Evolutionary conservation across 1,284 basidiomycete species (phyloP).

Genomic region (Meripilus lineatus): DNA sequence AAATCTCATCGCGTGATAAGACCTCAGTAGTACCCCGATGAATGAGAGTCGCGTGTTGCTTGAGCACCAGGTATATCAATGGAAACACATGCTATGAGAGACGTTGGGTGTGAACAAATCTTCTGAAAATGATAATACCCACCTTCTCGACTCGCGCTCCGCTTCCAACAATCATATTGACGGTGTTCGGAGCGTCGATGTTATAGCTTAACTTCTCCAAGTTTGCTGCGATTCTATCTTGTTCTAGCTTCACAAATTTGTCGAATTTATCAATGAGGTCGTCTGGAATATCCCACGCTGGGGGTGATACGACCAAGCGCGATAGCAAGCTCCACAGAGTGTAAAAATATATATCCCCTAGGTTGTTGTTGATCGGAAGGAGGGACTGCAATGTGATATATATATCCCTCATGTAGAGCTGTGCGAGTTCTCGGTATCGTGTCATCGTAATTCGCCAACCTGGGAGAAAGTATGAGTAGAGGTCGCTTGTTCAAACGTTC

Average conservation of each 20-base stretch:
- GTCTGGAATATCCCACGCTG: background rate
- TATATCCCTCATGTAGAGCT: slow-evolving; percentile 17
- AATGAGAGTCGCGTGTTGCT: slow-evolving; percentile 21
- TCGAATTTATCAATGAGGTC: slow-evolving; percentile 14
- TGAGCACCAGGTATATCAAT: slow-evolving; percentile 20
- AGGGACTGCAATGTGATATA: slow-evolving; percentile 10
- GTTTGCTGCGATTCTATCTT: slow-evolving; percentile 16
- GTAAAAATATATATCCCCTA: slow-evolving; percentile 13
- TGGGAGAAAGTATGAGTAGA: no score
- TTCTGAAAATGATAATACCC: no score
- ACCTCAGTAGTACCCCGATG: slow-evolving; percentile 11
- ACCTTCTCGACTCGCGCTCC: slow-evolving; percentile 13
- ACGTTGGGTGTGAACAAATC: slow-evolving; percentile 9
- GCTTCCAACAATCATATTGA: no score
- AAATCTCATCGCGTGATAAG: no score
- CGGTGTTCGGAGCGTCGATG: slow-evolving; percentile 21
- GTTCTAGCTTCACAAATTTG: slow-evolving; percentile 14
- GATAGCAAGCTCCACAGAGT: slow-evolving; percentile 7
- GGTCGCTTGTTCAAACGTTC: slow-evolving; percentile 11
- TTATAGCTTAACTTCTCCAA: slow-evolving; percentile 22
- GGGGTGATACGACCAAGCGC: slow-evolving; percentile 8
- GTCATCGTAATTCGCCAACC: slow-evolving; percentile 16
- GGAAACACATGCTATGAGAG: slow-evolving; percentile 23
- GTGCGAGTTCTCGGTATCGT: slow-evolving; percentile 15
- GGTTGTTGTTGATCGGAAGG: slow-evolving; percentile 14